Evolutionary conservation across 2,329 filamentous ascomycete species (phyloP).

Genomic region (Sphaceloma murrayae): DNA sequence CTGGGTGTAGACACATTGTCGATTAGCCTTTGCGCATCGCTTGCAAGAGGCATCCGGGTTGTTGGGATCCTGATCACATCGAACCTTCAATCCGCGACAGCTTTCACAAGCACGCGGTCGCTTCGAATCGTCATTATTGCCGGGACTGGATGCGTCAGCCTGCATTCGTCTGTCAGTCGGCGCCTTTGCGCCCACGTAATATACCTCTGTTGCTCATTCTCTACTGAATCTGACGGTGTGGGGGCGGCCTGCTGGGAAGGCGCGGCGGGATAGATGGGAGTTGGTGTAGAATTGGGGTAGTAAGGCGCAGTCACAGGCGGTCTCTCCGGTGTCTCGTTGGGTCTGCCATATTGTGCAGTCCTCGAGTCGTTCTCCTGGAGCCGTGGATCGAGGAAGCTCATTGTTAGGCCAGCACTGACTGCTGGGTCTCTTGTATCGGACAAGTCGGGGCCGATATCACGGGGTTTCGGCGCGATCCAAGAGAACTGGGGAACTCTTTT

Average conservation of each 20-base stretch:
- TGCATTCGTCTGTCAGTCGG: slow-evolving; percentile 21
- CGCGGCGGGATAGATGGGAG: neutral
- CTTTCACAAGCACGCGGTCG: slow-evolving; percentile 40
- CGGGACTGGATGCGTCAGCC: slow-evolving; percentile 24
- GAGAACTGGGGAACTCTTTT: too few species aligned
- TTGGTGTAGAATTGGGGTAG: slow-evolving; percentile 5
- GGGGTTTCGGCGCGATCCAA: too few species aligned
- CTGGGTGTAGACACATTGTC: slow-evolving; percentile 66
- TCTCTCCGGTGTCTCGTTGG: slow-evolving; percentile 2
- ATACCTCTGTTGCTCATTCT: neutral
- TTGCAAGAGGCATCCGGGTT: slow-evolving; percentile 49
- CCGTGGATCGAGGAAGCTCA: slow-evolving; percentile 12
- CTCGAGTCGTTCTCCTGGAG: slow-evolving; percentile 6
- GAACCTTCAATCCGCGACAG: slow-evolving; percentile 50
- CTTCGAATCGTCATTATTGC: slow-evolving; percentile 33
- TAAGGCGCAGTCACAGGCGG: slow-evolving; percentile 4
- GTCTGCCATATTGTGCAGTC: slow-evolving; percentile 6
- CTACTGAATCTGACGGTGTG: neutral
- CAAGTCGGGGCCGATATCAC: too few species aligned
- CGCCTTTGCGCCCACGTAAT: neutral
- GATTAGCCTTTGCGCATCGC: slow-evolving; percentile 71
- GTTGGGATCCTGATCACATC: slow-evolving; percentile 65
- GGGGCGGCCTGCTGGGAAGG: neutral
- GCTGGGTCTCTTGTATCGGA: too few species aligned
- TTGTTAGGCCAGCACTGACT: too few species aligned